Evolutionary conservation across 1,284 basidiomycete species (phyloP), one percentile per base, ranked within the genome.

Genomic region (Marasmius fiardii): DNA sequence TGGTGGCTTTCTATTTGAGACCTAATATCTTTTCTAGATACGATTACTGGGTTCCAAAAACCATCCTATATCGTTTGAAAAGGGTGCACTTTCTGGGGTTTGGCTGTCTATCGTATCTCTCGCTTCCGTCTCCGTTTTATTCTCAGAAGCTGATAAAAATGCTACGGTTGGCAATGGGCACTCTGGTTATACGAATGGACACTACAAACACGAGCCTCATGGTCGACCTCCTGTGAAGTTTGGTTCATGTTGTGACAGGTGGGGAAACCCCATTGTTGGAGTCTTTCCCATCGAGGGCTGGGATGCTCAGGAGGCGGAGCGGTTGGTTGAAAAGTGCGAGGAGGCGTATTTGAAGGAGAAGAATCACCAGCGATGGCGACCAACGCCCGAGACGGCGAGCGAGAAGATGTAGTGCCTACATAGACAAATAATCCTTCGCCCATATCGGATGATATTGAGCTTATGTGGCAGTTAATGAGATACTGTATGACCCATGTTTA

Each of bases 41-140:
- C 86, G 90, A 34, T 68, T 78, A 24, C 66, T 84, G 20, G 88
- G 88, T 48, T 91, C 88, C 2, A 73, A 72, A 1, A 71, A 86
- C 59, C 87, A 90, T 63, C 71, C 81, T 2, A 85, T 90, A 51
- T 63, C 67, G 0, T 65, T 82, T 1, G 82, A 77, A 68, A 85
- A 84, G 62, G 84, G 84, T 5, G 86, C 90, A 0, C 71, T 88
- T 55, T 78, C 86, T 2, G 75, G 81, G 1, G 82, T 85, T 2
- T 81, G 91, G 64, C 65, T 87, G n/a, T 73, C 78, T 0, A 76
- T 90, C 11, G 79, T 76, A 1, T 77, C 83, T 0, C 63, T 84
- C 0, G 65, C 66, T 23, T 81, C 73, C 59, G 66, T 85, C 58
- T 68, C 79, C 37, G 55, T 72, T 28, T 68, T 64, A 50, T 61